Percentiles rank a stretch among this genome's conserved stretches.
These are phyloP conservation scores for Talaromyces sp. DNA, from an alignment of 2,329 filamentous ascomycete species.

Conservation along the genomic window DNA sequence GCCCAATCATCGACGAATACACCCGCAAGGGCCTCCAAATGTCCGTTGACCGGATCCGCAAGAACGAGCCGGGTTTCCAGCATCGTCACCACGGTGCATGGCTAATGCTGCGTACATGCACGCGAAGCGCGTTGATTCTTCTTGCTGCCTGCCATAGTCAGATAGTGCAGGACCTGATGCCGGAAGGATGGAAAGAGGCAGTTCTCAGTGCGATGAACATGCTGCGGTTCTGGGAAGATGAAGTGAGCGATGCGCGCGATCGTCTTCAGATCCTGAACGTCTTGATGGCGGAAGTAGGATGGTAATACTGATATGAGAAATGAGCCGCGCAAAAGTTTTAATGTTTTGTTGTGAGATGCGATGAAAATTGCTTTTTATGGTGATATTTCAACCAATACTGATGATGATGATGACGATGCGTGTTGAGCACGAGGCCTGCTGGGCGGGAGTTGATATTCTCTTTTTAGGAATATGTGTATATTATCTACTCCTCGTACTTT, in stretches of 20 bases:
- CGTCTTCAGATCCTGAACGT: constrained; percentile 17
- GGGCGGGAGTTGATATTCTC: not conserved
- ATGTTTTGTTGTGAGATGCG: not conserved
- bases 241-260: constrained; percentile 20
- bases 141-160: constrained; percentile 17
- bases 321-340: not conserved
- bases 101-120: constrained; percentile 28
- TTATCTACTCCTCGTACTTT: not conserved
- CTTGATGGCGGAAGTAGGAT: constrained; percentile 11
- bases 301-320: not conserved
- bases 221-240: constrained; percentile 22
- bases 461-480: not conserved
- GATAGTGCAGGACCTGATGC: constrained; percentile 16
- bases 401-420: too few species aligned
- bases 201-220: constrained; percentile 20
- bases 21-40: constrained; percentile 24
- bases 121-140: constrained; percentile 24
- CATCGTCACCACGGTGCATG: constrained; percentile 30
- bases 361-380: not conserved
- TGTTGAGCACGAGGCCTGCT: not conserved
- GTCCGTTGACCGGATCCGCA: constrained; percentile 27
- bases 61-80: constrained; percentile 26
- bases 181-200: constrained; percentile 19
- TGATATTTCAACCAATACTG: not conserved
- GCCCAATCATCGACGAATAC: constrained; percentile 17